Conservation (phyloP, 2,329 filamentous ascomycete genomes). For the Microthyrium microscopicum region DNA sequence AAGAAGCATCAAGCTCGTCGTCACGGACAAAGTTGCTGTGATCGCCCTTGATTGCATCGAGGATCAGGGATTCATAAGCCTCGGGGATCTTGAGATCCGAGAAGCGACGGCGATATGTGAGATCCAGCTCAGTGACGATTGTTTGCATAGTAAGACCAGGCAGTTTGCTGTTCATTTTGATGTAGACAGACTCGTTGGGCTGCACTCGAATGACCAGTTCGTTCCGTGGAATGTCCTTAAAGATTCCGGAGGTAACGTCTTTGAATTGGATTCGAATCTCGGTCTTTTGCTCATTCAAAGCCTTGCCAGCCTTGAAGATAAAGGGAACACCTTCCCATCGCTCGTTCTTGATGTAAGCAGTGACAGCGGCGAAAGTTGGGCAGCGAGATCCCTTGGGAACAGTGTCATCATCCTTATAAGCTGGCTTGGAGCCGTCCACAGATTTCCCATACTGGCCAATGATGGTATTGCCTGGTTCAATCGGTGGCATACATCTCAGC, state of each 20-base stretch:
- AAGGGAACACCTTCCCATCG: constrained; percentile 98
- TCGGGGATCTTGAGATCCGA: constrained; percentile 98
- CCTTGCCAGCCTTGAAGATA: constrained; percentile 98
- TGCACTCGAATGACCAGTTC: constrained; percentile 98
- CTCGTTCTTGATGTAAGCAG: constrained; percentile 99
- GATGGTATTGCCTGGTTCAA: constrained; percentile 98
- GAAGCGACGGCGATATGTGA: constrained; percentile 96
- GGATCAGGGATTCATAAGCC: constrained; percentile 93
- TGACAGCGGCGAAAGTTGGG: constrained; percentile 94
- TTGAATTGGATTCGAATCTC: constrained; percentile 99
- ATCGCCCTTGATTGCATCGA: constrained; percentile 95
- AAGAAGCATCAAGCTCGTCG: constrained; percentile 91
- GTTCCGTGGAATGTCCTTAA: constrained; percentile 98
- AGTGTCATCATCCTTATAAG: constrained; percentile 97
- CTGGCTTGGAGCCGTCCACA: constrained; percentile 86
- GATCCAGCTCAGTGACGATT: constrained; percentile 91
- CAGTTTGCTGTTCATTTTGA: constrained; percentile 99
- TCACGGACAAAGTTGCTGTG: constrained; percentile 99
- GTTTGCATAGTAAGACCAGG: constrained; percentile 99
- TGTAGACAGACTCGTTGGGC: constrained; percentile 98
- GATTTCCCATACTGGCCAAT: constrained; percentile 98
- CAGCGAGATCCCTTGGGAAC: constrained; percentile 94
- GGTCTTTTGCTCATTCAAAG: constrained; percentile 98
- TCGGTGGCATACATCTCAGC: constrained; percentile 77
- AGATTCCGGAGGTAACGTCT: constrained; percentile 97